phyloP scores from a whole-genome alignment of 129 eudicot genomes.

The Ambrosia trifida region DNA sequence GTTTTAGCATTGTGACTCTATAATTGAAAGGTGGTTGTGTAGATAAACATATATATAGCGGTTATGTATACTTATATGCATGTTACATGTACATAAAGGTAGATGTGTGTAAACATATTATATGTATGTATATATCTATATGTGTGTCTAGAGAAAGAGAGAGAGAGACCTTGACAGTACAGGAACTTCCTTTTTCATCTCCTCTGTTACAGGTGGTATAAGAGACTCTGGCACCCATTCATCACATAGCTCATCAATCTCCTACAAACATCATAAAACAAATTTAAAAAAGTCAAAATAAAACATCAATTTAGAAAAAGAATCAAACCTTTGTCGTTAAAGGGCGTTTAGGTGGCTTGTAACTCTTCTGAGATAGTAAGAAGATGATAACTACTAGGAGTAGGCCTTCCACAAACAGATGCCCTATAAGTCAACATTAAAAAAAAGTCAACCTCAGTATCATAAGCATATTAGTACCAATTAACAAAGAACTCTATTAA shows the following conservation, averaged over 20 bases:
- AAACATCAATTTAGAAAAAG: constrained; percentile 1
- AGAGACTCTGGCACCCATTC: constrained; percentile 99
- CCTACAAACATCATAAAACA: constrained; percentile 46
- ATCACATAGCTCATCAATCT: constrained; percentile 90
- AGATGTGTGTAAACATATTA: neutral
- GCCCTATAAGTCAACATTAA: constrained; percentile 57
- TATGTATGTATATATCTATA: neutral
- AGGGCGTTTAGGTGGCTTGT: constrained; percentile 95
- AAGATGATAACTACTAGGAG: constrained; percentile 80
- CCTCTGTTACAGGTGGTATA: constrained; percentile 76
- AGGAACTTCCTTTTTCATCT: constrained; percentile 72
- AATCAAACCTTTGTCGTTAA: constrained; percentile 69
- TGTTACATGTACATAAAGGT: constrained; percentile 12
- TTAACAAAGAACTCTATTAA: neutral
- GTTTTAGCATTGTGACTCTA: neutral
- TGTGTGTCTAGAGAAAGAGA: neutral
- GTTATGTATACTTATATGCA: neutral
- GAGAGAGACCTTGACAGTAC: constrained; percentile 76
- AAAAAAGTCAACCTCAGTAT: constrained; percentile 8
- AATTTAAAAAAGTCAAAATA: constrained; percentile 11
- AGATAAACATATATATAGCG: neutral
- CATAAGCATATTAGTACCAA: neutral
- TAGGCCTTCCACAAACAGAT: constrained; percentile 91
- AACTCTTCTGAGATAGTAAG: constrained; percentile 86
- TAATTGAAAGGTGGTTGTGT: neutral